These are phyloP conservation scores for Cenococcum geophilum DNA, from an alignment of 495 filamentous ascomycete genomes.

Conservation along the genomic window DNA sequence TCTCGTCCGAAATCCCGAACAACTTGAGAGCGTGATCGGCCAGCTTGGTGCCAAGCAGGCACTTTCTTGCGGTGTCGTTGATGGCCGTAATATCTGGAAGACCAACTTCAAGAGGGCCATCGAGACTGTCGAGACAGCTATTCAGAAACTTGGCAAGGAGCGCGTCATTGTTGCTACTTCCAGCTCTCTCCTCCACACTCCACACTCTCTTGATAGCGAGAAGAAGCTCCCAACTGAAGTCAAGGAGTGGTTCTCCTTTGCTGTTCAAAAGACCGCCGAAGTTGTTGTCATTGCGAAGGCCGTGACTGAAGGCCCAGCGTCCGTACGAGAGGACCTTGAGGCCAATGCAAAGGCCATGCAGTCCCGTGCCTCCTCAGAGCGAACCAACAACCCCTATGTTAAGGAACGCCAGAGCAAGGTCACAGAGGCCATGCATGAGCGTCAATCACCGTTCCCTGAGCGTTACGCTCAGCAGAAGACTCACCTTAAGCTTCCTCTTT, in stretches of 20 bases:
- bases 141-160: constrained; percentile 91
- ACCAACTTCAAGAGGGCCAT: constrained; percentile 91
- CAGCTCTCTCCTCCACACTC: constrained; percentile 93
- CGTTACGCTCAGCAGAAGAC: constrained; percentile 81
- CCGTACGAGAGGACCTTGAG: constrained; percentile 79
- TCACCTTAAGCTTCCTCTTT: constrained; percentile 83
- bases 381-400: constrained; percentile 93
- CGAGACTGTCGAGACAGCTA: constrained; percentile 75
- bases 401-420: constrained; percentile 89
- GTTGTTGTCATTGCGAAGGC: constrained; percentile 93
- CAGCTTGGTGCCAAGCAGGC: constrained; percentile 77
- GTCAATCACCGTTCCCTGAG: constrained; percentile 76
- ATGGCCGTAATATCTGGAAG: constrained; percentile 99
- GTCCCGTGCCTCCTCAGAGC: constrained; percentile 78
- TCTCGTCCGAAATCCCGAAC: constrained; percentile 94
- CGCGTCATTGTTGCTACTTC: constrained; percentile 94
- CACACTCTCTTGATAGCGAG: constrained; percentile 94
- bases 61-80: constrained; percentile 90
- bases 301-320: constrained; percentile 79
- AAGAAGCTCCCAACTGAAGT: constrained; percentile 92
- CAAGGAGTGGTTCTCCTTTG: constrained; percentile 97
- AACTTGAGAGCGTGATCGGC: constrained; percentile 72
- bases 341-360: constrained; percentile 90
- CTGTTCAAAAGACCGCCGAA: constrained; percentile 86
- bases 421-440: constrained; percentile 78